Base-by-base conservation (phyloP, 2,329 filamentous ascomycete genomes). In the Sphaerulina vaccinii region DNA sequence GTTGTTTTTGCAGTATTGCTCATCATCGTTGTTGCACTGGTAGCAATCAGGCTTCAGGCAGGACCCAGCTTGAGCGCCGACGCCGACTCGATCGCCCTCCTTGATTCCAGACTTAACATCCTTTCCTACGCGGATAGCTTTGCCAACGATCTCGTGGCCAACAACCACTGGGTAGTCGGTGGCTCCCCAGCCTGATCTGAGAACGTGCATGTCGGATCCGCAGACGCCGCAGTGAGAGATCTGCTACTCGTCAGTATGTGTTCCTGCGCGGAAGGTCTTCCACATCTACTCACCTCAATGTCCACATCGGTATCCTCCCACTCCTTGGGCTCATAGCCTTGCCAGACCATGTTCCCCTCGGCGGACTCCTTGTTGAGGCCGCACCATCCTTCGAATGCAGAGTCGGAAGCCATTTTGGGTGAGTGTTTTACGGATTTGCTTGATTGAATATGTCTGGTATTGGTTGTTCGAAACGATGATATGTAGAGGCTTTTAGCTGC, bases 341-440 rank as follows among this genome's bases (percentile, higher is more conserved):
- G 69, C 78, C 78, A 80, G 24, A 70, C 71, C 73, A 81, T 78
- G 51, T 79, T 79, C 49, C 80, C 80, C 47, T 80, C 65, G 22
- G 69, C 75, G 11, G 78, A 68, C 52, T 70, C 68, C 24, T 70
- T 58, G 65, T 76, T 74, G 40, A 77, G 73, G 61, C 75, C 80
- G 57, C 81, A 71, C 79, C 79, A 82, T 62, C 80, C 80, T 65
- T 80, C 73, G 63, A 82, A 83, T 49, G 75, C 75, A 64, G 76
- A 75, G 59, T 76, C 70, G 32, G 43, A 47, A 11, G 54, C 54
- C 56, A 59, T 61, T 29, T 23, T 52, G 23, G 32, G 43, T 10
- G 37, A 24, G 15, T 41, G 24, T 19, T 19, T 39, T 39, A 2
- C n/a, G n/a, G 16, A 6, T 18, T 38, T 38, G 36, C 6, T 5